Evolutionary conservation across 2,329 filamentous ascomycete species (phyloP).

Genomic region (Fusarium temperatum): DNA sequence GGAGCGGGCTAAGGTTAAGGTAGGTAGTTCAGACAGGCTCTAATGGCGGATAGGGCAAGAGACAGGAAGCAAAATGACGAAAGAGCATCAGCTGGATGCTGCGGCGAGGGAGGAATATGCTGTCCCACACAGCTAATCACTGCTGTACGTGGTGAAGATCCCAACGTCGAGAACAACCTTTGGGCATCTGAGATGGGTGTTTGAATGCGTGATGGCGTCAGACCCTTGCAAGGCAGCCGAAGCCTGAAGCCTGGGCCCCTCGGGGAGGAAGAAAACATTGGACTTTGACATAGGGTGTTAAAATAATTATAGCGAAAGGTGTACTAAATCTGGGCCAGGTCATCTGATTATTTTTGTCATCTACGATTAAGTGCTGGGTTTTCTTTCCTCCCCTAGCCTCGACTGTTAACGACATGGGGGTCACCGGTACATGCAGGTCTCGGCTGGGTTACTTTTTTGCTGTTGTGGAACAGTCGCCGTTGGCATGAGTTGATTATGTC

Average conservation of each 20-base stretch:
- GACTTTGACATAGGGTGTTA: background rate
- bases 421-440: constrained; percentile 23
- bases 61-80: constrained; percentile 29
- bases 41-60: constrained; percentile 10
- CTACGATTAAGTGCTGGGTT: background rate
- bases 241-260: background rate
- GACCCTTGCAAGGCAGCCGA: constrained; percentile 28
- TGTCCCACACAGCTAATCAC: constrained; percentile 37
- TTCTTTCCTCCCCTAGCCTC: background rate
- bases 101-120: constrained; percentile 28
- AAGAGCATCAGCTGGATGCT: constrained; percentile 26
- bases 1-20: constrained; percentile 5
- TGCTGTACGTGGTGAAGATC: constrained; percentile 32
- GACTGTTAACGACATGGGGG: constrained; percentile 23
- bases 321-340: fast-evolving
- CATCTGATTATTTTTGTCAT: background rate
- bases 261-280: background rate
- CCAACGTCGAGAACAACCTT: constrained; percentile 24
- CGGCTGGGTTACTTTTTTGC: background rate
- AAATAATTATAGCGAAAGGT: background rate
- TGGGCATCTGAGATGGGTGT: constrained; percentile 24
- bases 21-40: constrained; percentile 2
- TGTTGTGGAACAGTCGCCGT: background rate
- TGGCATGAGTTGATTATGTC: background rate
- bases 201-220: constrained; percentile 42